These are phyloP conservation scores for Zoysia pacifica DNA, from an alignment of 176 grass and related monocot species.

Conservation along the genomic window DNA sequence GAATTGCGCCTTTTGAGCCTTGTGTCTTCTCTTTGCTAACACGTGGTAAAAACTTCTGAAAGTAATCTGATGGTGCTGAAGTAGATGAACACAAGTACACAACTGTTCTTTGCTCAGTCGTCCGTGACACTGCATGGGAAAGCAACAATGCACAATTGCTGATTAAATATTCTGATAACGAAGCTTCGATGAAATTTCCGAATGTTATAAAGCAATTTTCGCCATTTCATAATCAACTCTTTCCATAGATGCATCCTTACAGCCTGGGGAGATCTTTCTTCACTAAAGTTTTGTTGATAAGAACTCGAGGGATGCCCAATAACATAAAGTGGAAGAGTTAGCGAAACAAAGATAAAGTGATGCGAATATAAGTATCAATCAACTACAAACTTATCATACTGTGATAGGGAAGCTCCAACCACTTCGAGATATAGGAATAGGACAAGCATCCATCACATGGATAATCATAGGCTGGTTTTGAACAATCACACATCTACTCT, in stretches of 20 bases:
- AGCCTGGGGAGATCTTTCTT: not conserved
- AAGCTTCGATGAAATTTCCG: slow-evolving; percentile 25
- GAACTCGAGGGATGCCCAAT: slow-evolving; percentile 20
- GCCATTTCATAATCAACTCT: slow-evolving; percentile 19
- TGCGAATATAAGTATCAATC: slow-evolving; percentile 23
- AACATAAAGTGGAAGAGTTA: not conserved
- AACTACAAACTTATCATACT: slow-evolving; percentile 9
- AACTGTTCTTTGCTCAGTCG: not conserved
- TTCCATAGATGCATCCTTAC: not conserved
- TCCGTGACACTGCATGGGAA: not conserved
- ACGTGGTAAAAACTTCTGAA: not conserved
- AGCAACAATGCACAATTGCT: slow-evolving; percentile 18
- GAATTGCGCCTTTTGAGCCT: slow-evolving; percentile 33
- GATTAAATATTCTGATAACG: not conserved
- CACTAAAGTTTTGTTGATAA: slow-evolving; percentile 4
- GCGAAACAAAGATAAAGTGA: too few species aligned
- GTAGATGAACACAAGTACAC: not conserved
- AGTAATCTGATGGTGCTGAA: not conserved
- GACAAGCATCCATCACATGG: slow-evolving; percentile 8
- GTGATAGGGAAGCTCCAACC: slow-evolving; percentile 6
- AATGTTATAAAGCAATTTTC: not conserved
- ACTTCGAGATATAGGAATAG: slow-evolving; percentile 27
- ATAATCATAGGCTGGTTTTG: slow-evolving; percentile 10
- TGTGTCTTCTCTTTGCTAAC: not conserved
- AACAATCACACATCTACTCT: not conserved